These are phyloP conservation scores for Globisporangium carolinianum DNA, from an alignment of 352 stramenopile genomes.

Conservation along the genomic window DNA sequence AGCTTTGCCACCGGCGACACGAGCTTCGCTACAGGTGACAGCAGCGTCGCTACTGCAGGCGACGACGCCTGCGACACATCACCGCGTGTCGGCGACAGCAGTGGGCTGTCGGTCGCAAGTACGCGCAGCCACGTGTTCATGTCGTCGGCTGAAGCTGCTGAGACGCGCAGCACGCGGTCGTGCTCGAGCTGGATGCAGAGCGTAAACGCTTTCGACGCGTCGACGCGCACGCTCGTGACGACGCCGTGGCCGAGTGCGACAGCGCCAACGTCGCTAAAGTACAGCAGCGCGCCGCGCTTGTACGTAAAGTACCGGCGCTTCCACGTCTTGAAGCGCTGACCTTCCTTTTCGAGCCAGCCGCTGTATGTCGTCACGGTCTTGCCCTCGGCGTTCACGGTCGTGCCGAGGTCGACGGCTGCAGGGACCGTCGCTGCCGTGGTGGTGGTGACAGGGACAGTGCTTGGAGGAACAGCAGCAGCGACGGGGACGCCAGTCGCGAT, in stretches of 20 bases:
- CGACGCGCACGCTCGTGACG: slow-evolving; percentile 32
- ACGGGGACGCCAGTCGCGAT: background rate
- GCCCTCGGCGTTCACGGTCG: slow-evolving; percentile 14
- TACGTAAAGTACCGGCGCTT: slow-evolving; percentile 70
- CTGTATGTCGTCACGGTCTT: slow-evolving; percentile 25
- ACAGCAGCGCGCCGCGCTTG: slow-evolving; percentile 64
- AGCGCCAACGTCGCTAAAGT: slow-evolving; percentile 55
- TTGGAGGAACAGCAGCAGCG: background rate
- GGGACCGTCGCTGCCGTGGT: background rate
- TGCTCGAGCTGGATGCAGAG: slow-evolving; percentile 33
- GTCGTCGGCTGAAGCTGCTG: slow-evolving; percentile 22
- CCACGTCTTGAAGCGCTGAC: slow-evolving; percentile 70
- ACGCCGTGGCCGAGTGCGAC: slow-evolving; percentile 54
- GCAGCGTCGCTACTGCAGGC: background rate
- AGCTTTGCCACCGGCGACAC: background rate
- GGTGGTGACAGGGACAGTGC: background rate
- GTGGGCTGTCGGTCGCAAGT: slow-evolving; percentile 14
- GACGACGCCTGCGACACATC: background rate
- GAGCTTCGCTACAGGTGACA: background rate
- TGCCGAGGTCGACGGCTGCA: background rate
- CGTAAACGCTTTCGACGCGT: slow-evolving; percentile 43
- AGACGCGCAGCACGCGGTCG: slow-evolving; percentile 28
- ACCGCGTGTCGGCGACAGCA: background rate
- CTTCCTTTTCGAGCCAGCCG: slow-evolving; percentile 77
- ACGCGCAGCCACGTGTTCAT: slow-evolving; percentile 42